phyloP scores from a whole-genome alignment of 768 basidiomycete species.

The Crucibulum laeve region DNA sequence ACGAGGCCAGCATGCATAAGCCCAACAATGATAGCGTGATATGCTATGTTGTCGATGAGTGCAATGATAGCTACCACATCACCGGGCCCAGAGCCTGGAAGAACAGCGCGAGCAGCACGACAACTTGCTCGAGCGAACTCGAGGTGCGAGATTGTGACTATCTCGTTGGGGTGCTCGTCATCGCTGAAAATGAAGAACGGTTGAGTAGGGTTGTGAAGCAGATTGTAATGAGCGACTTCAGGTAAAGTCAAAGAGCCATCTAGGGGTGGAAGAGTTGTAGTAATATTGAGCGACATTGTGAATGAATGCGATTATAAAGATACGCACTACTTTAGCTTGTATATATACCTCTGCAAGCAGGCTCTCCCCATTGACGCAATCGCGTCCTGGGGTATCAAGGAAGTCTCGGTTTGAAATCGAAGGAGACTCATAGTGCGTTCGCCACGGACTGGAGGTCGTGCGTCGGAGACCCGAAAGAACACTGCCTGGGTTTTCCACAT shows the following conservation, averaged over 20 bases:
- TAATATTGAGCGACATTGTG: not conserved
- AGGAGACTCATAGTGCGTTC: no score
- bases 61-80: constrained; percentile 32
- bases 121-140: constrained; percentile 43
- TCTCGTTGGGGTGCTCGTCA: constrained; percentile 6
- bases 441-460: no score
- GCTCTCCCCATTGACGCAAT: no score
- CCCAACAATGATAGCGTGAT: constrained; percentile 36
- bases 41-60: constrained; percentile 29
- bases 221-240: constrained; percentile 29
- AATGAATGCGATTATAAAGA: no score
- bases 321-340: no score
- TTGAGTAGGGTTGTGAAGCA: constrained; percentile 24
- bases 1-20: constrained; percentile 29
- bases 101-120: constrained; percentile 33
- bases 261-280: constrained; percentile 14
- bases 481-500: no score
- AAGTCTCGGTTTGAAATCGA: no score
- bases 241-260: constrained; percentile 28
- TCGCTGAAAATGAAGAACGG: constrained; percentile 26
- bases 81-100: constrained; percentile 28
- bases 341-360: no score
- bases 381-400: no score
- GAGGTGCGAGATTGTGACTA: constrained; percentile 28
- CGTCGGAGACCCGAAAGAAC: no score